A percentile compares a stretch with the other conserved stretches of the same genome.
Evolutionary conservation across 78 protist genomes (phyloP).

Genomic region (Dictyostelium brefeldianum): DNA sequence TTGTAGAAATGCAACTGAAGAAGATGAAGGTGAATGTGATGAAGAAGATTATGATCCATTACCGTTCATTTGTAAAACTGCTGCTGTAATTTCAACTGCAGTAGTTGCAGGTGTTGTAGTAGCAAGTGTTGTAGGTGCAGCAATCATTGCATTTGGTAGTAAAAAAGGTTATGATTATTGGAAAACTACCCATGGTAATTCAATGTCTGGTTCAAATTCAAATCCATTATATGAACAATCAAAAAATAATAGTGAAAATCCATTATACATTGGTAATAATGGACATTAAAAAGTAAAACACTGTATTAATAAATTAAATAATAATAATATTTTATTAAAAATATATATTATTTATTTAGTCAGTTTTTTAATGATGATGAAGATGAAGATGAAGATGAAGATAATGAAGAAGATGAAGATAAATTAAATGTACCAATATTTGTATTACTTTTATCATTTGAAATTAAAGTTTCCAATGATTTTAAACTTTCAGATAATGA

Average conservation of each 20-base stretch:
- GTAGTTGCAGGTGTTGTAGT: slow-evolving; percentile 41
- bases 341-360: too few relatives aligned
- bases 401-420: too few relatives aligned
- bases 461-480: too few relatives aligned
- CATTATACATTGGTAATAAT: slow-evolving; percentile 12
- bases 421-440: too few relatives aligned
- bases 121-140: slow-evolving; percentile 29
- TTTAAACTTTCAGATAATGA: too few relatives aligned
- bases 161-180: slow-evolving; percentile 16
- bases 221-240: slow-evolving; percentile 55
- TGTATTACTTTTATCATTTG: too few relatives aligned
- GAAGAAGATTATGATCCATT: slow-evolving; percentile 1
- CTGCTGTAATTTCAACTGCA: slow-evolving; percentile 7
- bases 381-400: too few relatives aligned
- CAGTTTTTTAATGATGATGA: too few relatives aligned
- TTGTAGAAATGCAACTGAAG: slow-evolving; percentile 20
- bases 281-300: too few relatives aligned
- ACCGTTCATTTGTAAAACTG: slow-evolving; percentile 38
- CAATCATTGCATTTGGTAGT: background rate
- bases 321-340: too few relatives aligned
- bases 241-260: slow-evolving; percentile 24
- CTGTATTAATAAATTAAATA: too few relatives aligned
- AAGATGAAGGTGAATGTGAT: background rate
- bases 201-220: background rate
- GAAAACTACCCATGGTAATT: background rate